Base-by-base conservation (phyloP, 306 rosid species). In the Vigna hirtella region DNA sequence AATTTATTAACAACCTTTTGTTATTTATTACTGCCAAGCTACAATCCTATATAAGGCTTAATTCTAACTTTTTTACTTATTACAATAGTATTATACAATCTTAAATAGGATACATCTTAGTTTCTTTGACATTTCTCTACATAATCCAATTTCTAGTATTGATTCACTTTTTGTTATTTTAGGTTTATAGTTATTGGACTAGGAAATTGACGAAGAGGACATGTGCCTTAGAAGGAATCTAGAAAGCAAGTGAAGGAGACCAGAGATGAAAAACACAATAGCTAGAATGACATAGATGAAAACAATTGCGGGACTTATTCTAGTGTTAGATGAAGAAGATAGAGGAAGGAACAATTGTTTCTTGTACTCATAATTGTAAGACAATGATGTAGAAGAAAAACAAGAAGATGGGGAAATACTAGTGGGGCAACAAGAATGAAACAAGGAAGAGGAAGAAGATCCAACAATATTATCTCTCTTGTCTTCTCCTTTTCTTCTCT, bases 241-340 rank as follows among this genome's bases (percentile, higher is more conserved):
- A 77, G 88, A 82, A 53, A 94, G 88, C 83, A 94, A 53, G 90
- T 94, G 98, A 61, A 94, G 89, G 24, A 88, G 58, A 57, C 92
- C 91, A n/a, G 92, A 86, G 56, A 94, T 77, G 82, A 94, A 94
- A 76, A 92, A 89, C 18, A 94, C 80, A 68, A 89, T 74, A 64
- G 97, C 98, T 30, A 90, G 51, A 82, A 94, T 74, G 7, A 92
- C 85, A 76, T 90, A 85, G 86, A 94, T 89, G 63, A 94, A 78
- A 52, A 92, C 72, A 68, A 94, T 64, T 50, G 91, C 82, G 24
- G 94, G 96, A 76, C 81, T 89, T 70, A 94, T 76, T 84, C 83
- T 91, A 17, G 62, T 83, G 38, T 89, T 77, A 24, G 90, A 84
- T 38, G 79, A 83, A 36, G 92, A 83, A 43, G 91, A 79, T 17